Evolutionary conservation across 148 eudicot species (phyloP).

Genomic region (Cornus suecica): DNA sequence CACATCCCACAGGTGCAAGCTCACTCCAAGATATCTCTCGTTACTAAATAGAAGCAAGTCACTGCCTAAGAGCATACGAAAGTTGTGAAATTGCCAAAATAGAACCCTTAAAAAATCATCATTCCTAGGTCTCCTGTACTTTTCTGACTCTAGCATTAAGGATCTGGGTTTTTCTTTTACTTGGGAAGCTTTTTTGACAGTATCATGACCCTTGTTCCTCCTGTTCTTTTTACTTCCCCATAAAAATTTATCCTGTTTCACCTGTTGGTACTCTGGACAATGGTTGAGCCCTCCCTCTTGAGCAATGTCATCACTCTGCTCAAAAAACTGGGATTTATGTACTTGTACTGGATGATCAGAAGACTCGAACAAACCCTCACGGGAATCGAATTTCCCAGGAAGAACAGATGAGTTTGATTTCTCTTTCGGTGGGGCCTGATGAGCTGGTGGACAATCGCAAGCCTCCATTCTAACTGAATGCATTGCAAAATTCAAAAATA

Average conservation of each 20-base stretch:
- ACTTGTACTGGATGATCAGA: conserved; percentile 32
- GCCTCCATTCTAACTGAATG: conserved; percentile 99
- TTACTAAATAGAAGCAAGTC: conserved; percentile 93
- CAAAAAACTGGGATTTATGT: conserved; percentile 20
- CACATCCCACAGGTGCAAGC: conserved; percentile 98
- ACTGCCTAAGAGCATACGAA: conserved; percentile 95
- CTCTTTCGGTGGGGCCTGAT: conserved; percentile 38
- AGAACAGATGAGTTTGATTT: conserved; percentile 44
- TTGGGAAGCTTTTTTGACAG: conserved; percentile 59
- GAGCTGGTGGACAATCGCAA: conserved; percentile 91
- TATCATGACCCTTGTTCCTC: conserved; percentile 51
- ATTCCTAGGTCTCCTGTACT: conserved; percentile 49
- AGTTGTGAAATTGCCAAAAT: conserved; percentile 97
- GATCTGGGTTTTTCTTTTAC: conserved; percentile 68
- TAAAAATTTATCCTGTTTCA: conserved; percentile 42
- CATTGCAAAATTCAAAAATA: conserved; percentile 90
- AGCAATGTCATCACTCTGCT: conserved; percentile 31
- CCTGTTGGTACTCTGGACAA: conserved; percentile 32
- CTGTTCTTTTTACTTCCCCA: conserved; percentile 67
- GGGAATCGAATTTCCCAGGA: conserved; percentile 31
- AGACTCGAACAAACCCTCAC: conserved; percentile 38
- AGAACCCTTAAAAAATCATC: conserved; percentile 74
- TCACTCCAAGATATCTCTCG: conserved; percentile 88
- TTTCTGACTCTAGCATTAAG: conserved; percentile 79
- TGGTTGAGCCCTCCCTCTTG: conserved; percentile 27